Evolutionary conservation across 2,329 filamentous ascomycete genomes (phyloP).

Genomic region (Rhynchosporium secalis): DNA sequence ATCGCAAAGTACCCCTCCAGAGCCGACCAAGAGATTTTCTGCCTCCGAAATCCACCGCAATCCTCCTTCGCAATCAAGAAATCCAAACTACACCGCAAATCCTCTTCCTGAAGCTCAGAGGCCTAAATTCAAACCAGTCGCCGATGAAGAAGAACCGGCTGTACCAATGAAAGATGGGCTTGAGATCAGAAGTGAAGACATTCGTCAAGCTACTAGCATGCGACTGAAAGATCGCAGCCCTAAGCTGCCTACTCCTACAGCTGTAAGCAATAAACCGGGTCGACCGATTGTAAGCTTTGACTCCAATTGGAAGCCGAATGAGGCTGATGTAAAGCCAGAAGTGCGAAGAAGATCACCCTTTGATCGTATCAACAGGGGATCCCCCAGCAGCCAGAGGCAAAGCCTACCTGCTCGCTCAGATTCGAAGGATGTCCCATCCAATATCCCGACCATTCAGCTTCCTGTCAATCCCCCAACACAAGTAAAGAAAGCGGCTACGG

Average conservation of each 20-base stretch:
- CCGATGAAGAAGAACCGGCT: conserved; percentile 20
- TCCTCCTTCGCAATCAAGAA: conserved; percentile 77
- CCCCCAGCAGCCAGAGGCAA: conserved; percentile 33
- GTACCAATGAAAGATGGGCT: conserved; percentile 65
- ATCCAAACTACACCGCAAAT: conserved; percentile 78
- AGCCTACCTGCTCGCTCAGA: conserved; percentile 33
- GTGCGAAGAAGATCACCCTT: conserved; percentile 40
- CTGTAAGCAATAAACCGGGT: conserved; percentile 86
- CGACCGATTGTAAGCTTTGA: conserved; percentile 98
- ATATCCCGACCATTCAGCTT: conserved; percentile 43
- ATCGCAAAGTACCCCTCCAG: conserved; percentile 47
- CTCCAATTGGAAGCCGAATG: conserved; percentile 70
- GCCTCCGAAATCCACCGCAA: conserved; percentile 80
- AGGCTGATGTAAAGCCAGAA: conserved; percentile 67
- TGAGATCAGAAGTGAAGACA: conserved; percentile 84
- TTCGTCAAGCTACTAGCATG: conserved; percentile 88
- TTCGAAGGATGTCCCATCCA: conserved; percentile 34
- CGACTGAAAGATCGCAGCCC: conserved; percentile 80
- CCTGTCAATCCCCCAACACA: conserved; percentile 48
- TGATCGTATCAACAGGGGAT: conserved; percentile 34
- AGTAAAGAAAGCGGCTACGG: conserved; percentile 42
- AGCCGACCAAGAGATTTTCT: conserved; percentile 44
- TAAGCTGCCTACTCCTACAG: conserved; percentile 83
- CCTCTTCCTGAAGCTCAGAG: conserved; percentile 36
- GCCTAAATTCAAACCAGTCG: conserved; percentile 26